Conservation (phyloP, 2,329 filamentous ascomycete genomes). For the Coniochaeta ligniaria region DNA sequence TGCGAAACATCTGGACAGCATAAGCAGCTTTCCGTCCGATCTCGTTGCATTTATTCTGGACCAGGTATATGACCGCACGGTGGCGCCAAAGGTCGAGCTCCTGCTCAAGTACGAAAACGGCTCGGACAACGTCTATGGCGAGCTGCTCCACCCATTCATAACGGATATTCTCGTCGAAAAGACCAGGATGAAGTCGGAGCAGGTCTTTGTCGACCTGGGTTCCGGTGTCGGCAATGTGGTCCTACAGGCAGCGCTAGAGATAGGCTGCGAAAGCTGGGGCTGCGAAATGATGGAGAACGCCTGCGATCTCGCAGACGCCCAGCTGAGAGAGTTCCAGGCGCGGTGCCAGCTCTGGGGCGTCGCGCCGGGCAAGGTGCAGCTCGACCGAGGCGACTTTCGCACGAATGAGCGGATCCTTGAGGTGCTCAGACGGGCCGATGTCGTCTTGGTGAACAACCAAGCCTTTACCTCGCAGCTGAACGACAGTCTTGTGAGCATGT, state of each 20-base stretch:
- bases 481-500: slow-evolving; percentile 76
- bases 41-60: slow-evolving; percentile 75
- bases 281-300: slow-evolving; percentile 95
- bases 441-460: slow-evolving; percentile 97
- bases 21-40: slow-evolving; percentile 62
- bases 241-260: slow-evolving; percentile 85
- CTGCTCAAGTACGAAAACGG: slow-evolving; percentile 83
- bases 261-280: slow-evolving; percentile 91
- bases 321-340: slow-evolving; percentile 76
- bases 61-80: slow-evolving; percentile 87
- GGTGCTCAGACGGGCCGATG: slow-evolving; percentile 76
- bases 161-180: slow-evolving; percentile 72
- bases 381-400: slow-evolving; percentile 80
- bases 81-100: slow-evolving; percentile 79
- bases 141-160: slow-evolving; percentile 79
- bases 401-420: slow-evolving; percentile 62
- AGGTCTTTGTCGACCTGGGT: slow-evolving; percentile 89
- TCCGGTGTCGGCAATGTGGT: slow-evolving; percentile 96
- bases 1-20: slow-evolving; percentile 60
- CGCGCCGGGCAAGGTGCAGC: slow-evolving; percentile 66
- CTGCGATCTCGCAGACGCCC: slow-evolving; percentile 71
- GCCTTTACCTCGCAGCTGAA: slow-evolving; percentile 88
- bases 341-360: slow-evolving; percentile 88
- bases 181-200: slow-evolving; percentile 69
- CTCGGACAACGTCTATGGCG: slow-evolving; percentile 90